Percentiles rank a stretch among this genome's conserved stretches.
phyloP scores from a whole-genome alignment of 2,329 filamentous ascomycete species.

The Stemphylium vesicarium region DNA sequence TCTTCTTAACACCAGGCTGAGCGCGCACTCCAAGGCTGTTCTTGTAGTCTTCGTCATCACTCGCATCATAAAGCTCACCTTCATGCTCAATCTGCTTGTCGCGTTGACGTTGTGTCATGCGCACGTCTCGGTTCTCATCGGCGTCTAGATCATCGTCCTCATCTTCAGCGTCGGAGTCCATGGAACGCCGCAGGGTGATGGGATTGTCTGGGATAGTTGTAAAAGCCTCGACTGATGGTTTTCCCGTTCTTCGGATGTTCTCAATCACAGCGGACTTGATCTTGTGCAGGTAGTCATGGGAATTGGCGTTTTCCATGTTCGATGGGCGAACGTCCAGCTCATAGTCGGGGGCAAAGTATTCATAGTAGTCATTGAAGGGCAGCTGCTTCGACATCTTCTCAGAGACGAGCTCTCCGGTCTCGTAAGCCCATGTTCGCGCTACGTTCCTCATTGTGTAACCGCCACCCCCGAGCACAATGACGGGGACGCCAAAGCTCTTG shows the following conservation, averaged over 20 bases:
- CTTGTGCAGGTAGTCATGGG: constrained; percentile 70
- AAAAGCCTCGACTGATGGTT: constrained; percentile 58
- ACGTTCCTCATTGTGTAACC: constrained; percentile 74
- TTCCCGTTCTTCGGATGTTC: constrained; percentile 68
- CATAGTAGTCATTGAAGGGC: constrained; percentile 96
- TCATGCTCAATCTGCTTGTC: constrained; percentile 78
- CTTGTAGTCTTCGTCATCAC: constrained; percentile 85
- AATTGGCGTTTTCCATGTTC: constrained; percentile 76
- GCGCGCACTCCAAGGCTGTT: constrained; percentile 72
- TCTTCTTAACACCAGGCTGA: constrained; percentile 56
- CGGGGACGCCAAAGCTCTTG: constrained; percentile 70
- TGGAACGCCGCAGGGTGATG: constrained; percentile 56
- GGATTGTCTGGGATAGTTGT: constrained; percentile 66
- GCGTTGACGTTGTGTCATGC: constrained; percentile 80
- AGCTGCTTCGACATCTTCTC: constrained; percentile 81
- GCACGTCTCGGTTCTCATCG: constrained; percentile 83
- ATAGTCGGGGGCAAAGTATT: constrained; percentile 74
- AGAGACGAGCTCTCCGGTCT: constrained; percentile 82
- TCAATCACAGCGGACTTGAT: constrained; percentile 70
- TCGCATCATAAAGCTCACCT: constrained; percentile 75
- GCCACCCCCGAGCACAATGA: constrained; percentile 70
- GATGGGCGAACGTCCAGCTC: constrained; percentile 72
- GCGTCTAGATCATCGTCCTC: constrained; percentile 74
- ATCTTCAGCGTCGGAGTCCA: constrained; percentile 70
- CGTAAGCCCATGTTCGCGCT: constrained; percentile 66